These are phyloP conservation scores for Solanum virginianum DNA, from an alignment of 257 asterid genomes.

Conservation along the genomic window DNA sequence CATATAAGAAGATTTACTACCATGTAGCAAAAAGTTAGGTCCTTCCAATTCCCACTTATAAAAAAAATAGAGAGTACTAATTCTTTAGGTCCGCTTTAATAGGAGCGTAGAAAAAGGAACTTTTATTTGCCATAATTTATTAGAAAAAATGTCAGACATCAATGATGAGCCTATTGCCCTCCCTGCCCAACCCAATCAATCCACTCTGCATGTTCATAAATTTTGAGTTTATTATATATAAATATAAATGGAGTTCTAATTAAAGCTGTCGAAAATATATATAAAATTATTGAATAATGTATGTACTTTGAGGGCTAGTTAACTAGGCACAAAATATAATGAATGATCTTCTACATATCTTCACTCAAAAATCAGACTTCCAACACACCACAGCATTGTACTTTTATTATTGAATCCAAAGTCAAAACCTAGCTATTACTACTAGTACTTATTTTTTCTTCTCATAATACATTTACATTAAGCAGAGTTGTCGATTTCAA, in stretches of 20 bases:
- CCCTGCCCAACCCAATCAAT: background rate
- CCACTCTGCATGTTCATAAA: background rate
- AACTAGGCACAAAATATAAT: background rate
- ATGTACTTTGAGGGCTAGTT: background rate
- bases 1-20: background rate
- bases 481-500: background rate
- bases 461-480: background rate
- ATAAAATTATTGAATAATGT: too few relatives aligned
- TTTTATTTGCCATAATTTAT: background rate
- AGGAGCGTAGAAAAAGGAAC: background rate
- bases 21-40: background rate
- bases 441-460: background rate
- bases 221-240: background rate
- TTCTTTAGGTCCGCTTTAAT: background rate
- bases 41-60: background rate
- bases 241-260: background rate
- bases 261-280: too few relatives aligned
- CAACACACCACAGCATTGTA: background rate
- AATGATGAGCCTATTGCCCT: conserved; percentile 5
- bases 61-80: background rate
- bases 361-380: background rate
- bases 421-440: background rate
- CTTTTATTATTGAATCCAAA: background rate
- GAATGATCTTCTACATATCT: background rate
- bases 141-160: conserved; percentile 11